A percentile compares a stretch with the other conserved stretches of the same genome.
Conservation (phyloP, 2,329 filamentous ascomycete species). For the Achaetomium macrosporum region DNA sequence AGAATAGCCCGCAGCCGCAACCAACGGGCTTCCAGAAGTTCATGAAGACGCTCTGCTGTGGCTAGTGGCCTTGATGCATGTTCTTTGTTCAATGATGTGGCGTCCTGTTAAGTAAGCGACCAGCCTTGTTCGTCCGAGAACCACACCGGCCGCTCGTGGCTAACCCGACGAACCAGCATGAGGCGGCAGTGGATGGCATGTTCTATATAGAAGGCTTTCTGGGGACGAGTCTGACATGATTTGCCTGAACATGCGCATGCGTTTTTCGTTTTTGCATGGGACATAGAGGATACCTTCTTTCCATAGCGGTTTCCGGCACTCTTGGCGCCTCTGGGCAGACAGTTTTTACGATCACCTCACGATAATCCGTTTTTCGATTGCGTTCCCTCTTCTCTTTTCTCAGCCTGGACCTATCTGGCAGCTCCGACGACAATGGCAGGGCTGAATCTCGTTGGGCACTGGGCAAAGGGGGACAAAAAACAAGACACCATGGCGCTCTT, state of each 20-base stretch:
- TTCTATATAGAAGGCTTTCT: conserved; percentile 22
- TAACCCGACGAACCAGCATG: conserved; percentile 2
- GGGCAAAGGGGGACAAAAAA: not conserved
- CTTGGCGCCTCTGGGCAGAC: conserved; percentile 20
- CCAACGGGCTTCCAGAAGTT: conserved; percentile 84
- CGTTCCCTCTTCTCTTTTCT: conserved; percentile 3
- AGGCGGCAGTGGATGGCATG: conserved; percentile 11
- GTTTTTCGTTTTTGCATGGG: conserved; percentile 24
- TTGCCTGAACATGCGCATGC: conserved; percentile 23
- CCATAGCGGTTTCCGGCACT: conserved; percentile 21
- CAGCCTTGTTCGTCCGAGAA: not conserved
- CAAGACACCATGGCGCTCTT: conserved; percentile 9
- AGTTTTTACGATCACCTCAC: conserved; percentile 22
- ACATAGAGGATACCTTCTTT: conserved; percentile 26
- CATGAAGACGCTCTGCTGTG: conserved; percentile 89
- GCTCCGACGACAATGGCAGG: conserved; percentile 9
- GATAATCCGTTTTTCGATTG: conserved; percentile 15
- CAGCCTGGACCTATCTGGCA: conserved; percentile 13
- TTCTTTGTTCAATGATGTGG: conserved; percentile 9
- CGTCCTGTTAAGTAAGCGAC: conserved; percentile 13
- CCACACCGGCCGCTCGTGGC: not conserved
- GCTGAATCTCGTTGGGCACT: conserved; percentile 2
- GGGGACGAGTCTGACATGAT: conserved; percentile 23
- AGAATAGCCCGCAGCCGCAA: conserved; percentile 54
- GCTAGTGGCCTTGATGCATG: conserved; percentile 39